Evolutionary conservation across 108 stramenopile species (phyloP), one percentile per base, ranked within the genome.

Genomic region (Asterionellopsis glacialis): DNA sequence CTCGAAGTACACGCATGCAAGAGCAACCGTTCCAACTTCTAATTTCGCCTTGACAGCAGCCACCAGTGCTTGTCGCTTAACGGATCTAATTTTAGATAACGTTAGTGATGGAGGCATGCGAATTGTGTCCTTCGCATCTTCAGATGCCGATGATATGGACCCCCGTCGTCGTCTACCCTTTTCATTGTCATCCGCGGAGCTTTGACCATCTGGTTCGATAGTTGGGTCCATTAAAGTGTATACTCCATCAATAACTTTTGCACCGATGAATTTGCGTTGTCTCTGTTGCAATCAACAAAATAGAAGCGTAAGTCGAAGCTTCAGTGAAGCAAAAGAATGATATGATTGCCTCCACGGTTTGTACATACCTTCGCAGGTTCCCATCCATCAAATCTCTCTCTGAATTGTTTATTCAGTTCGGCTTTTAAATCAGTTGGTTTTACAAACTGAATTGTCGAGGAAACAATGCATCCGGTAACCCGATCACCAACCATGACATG

Each of bases 81-180:
- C 39, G 15, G 75, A 79, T 47, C 96, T 73, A 19, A 96, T 95
- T 71, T 96, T 96, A 39, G 85, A 89, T 9, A 97, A 75, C 0
- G 94, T 97, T 27, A 97, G 69, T 26, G 90, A 91, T 19, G 95
- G 95, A n/a, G 96, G 96, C 74, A 97, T 93, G 11, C 86, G 76
- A 45, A 93, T 87, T 0, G 59, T 72, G 51, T 90, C 83, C 45
- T 65, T 57, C 10, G 57, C 57, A 27, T 66, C 65, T 16, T 25
- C 40, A 10, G 25, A 15, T 28, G 27, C 33, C 16, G 65, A 67
- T 18, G 65, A 26, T 13, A 71, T 26, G 0, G 78, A 72, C 39
- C 59, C 69, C 27, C 71, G 72, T 43, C 72, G 60, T 14, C 40
- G 67, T n/a, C 76, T 58, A 14, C 51, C 61, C 25, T 42, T 23